Base-by-base conservation (phyloP, 2,329 filamentous ascomycete species). In the Clathrospora elynae region DNA sequence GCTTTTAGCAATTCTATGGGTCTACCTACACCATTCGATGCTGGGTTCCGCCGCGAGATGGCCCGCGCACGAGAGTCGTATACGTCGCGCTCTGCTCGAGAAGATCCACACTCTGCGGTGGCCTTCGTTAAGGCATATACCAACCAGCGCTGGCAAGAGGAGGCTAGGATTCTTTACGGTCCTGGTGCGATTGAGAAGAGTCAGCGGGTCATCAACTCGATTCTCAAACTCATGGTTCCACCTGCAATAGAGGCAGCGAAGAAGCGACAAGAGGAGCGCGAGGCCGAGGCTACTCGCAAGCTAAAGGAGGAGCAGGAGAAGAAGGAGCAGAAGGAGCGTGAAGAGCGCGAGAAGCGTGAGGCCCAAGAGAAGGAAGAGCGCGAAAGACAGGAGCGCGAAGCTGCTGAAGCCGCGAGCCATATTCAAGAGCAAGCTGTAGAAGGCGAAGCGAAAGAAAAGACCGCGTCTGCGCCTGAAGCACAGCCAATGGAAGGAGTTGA, bases 151-250 rank as follows among this genome's bases (percentile, higher is more conserved):
- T 99, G 95, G 86, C 83, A 88, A 63, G 90, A 96, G 63, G 95
- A 97, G 68, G 86, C 90, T 6, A 85, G 86, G 51, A 84, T 99
- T 68, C 78, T 97, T 1, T 97, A 93, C 68, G 87, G 88, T 17
- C 72, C 76, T 14, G 77, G 73, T 34, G 80, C 85, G 37, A 66
- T 81, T 3, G 90, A 96, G 34, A 87, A 87, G 63, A 80, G 84
- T 2, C 77, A 81, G 47, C 81, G 82, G 38, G 77, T 95, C 11
- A 73, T 85, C 51, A 85, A 82, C 54, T 79, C 83, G 2, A 80
- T 99, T 17, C 75, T 90, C 26, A 84, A 82, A 30, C 73, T 84
- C 26, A 80, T 99, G 49, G 85, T 92, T 2, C 93, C 93, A 26
- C 85, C 88, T 14, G 91, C 92, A 6, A 85, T 96, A 47, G 85